Evolutionary conservation across 257 asterid species (phyloP), one percentile per base, ranked within the genome.

Genomic region (Ophiorrhiza pumila): DNA sequence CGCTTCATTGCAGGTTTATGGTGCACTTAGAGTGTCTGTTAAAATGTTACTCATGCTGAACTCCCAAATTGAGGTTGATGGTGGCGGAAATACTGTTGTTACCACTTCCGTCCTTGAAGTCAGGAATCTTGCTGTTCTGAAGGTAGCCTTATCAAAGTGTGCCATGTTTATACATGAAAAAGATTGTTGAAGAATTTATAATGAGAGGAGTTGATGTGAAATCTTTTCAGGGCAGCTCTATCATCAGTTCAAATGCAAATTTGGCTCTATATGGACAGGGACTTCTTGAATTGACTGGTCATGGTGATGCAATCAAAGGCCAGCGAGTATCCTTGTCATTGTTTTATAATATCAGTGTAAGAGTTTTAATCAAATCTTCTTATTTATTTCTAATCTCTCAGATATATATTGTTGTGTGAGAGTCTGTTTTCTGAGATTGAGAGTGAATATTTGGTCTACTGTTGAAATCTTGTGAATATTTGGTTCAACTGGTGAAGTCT

Each of bases 41-140:
- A 93, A 93, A 83, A 87, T 93, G 98, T 81, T 93, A 80, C 97
- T 93, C 80, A 93, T 93, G 98, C 83, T 90, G 87, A 88, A 91
- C 83, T 93, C 98, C 60, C 80, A 83, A 81, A 91, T 93, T 75
- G 88, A 82, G 81, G 91, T 93, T 68, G 97, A 91, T 77, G 98
- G 96, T 71, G 92, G 96, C 58, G 92, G 86, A 83, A 85, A 85
- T 78, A 79, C 91, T 50, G 91, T 79, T 69, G 91, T 93, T 76
- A 87, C 96, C 65, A 84, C 91, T 34, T 93, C 98, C 52, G 82
- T 93, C 83, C 92, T 93, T 71, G 98, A 93, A 85, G 96, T 93
- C 86, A 86, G 98, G 83, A 93, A 93, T 85, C 98, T 93, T 75
- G 93, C 79, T 80, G 98, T 93, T 83, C 92, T 93, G 72, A 93